phyloP scores from a whole-genome alignment of 140 eudicot species.

The Flaveria floridana region DNA sequence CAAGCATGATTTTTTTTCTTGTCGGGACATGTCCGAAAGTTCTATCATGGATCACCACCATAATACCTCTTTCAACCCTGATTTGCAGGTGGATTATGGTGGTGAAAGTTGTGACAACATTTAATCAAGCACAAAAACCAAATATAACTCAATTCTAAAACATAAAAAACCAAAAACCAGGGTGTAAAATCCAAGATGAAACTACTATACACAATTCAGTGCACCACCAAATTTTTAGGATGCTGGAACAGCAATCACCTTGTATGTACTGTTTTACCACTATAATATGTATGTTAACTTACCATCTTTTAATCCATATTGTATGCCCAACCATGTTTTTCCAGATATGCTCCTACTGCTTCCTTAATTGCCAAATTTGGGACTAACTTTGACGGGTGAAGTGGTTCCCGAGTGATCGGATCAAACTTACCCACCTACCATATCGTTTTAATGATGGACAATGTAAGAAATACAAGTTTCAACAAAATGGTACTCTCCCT shows the following conservation, averaged over 20 bases:
- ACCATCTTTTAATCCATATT: constrained; percentile 42
- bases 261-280: constrained; percentile 23
- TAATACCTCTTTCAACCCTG: constrained; percentile 8
- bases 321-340: constrained; percentile 91
- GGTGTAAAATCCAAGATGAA: constrained; percentile 21
- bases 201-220: constrained; percentile 29
- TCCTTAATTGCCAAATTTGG: constrained; percentile 91
- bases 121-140: constrained; percentile 2
- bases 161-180: constrained; percentile 25
- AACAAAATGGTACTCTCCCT: constrained; percentile 1
- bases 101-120: background rate
- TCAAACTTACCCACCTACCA: constrained; percentile 86
- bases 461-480: constrained; percentile 21
- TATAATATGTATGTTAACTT: constrained; percentile 3
- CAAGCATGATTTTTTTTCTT: background rate
- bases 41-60: background rate
- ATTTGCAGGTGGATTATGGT: background rate
- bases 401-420: constrained; percentile 76
- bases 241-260: constrained; percentile 8
- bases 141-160: constrained; percentile 9
- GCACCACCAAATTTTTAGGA: constrained; percentile 22
- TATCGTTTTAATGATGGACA: constrained; percentile 12
- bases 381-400: constrained; percentile 54
- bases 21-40: background rate
- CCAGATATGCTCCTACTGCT: constrained; percentile 77